phyloP scores from a whole-genome alignment of 139 green algal species.

The Chlamydomonas schloesseri region DNA sequence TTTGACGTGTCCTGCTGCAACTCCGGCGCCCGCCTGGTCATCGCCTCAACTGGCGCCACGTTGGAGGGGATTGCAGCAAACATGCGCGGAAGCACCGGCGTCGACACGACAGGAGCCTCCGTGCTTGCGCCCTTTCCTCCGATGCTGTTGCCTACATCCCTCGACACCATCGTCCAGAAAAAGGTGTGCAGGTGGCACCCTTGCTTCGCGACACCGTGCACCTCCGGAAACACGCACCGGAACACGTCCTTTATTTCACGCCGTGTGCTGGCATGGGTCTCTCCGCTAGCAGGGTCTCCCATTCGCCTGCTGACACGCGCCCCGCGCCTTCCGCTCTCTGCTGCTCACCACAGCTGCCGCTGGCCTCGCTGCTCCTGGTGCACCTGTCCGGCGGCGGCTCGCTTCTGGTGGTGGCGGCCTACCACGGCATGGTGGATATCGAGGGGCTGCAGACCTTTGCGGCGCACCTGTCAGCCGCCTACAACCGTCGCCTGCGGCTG shows the following conservation, averaged over 20 bases:
- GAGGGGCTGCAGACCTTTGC: conserved; percentile 11
- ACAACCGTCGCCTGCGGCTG: background rate
- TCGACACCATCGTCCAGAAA: too few relatives aligned
- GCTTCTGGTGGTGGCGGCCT: background rate
- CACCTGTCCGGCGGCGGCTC: conserved; percentile 17
- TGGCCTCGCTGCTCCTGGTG: background rate
- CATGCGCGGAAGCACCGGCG: background rate
- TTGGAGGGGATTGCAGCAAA: background rate
- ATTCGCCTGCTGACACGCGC: too few relatives aligned
- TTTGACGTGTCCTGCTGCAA: conserved; percentile 10
- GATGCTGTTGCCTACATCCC: too few relatives aligned
- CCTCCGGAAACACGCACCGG: too few relatives aligned
- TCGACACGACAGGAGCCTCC: too few relatives aligned
- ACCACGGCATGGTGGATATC: conserved; percentile 9
- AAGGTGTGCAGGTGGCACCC: too few relatives aligned
- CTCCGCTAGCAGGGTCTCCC: too few relatives aligned
- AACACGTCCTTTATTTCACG: too few relatives aligned
- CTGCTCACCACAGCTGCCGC: background rate
- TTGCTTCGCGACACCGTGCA: too few relatives aligned
- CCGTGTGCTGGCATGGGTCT: too few relatives aligned
- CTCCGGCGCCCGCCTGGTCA: background rate
- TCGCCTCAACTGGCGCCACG: background rate
- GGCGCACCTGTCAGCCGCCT: background rate
- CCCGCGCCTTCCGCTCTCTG: background rate
- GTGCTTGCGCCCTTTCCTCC: too few relatives aligned